Conservation (phyloP, 2,329 filamentous ascomycete species). For the Scedosporium aurantiacum region DNA sequence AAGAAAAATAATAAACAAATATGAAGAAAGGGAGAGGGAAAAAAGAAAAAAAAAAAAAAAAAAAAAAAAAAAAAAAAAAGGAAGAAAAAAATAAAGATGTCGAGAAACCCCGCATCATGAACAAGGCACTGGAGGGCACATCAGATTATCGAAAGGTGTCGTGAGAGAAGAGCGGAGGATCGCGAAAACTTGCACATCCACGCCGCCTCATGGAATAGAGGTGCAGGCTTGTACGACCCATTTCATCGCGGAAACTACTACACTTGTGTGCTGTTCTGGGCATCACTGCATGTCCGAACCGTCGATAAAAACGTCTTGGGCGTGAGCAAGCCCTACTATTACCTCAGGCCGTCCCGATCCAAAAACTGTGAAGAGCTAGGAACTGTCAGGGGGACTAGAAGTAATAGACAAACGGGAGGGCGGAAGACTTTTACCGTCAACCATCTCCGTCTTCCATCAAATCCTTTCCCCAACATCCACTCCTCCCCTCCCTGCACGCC, state of each 20-base stretch:
- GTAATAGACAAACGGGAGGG: not conserved
- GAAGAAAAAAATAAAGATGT: no score
- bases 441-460: not conserved
- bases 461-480: not conserved
- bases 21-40: no score
- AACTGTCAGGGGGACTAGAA: not conserved
- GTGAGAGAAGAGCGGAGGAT: not conserved
- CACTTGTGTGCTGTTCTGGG: constrained; percentile 1
- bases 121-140: not conserved
- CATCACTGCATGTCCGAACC: not conserved
- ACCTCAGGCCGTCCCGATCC: not conserved
- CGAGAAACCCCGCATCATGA: not conserved
- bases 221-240: not conserved
- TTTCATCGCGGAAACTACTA: not conserved
- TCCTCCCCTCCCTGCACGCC: not conserved
- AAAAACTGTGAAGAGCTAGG: not conserved
- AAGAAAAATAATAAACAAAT: not conserved
- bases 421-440: not conserved
- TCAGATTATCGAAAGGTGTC: not conserved
- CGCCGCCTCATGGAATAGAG: not conserved
- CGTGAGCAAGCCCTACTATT: not conserved
- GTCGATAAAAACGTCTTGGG: not conserved
- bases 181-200: not conserved
- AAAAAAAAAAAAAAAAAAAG: no score
- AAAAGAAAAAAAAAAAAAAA: no score